Conservation (phyloP, 306 rosid species). For the Cucumis cinereus region DNA sequence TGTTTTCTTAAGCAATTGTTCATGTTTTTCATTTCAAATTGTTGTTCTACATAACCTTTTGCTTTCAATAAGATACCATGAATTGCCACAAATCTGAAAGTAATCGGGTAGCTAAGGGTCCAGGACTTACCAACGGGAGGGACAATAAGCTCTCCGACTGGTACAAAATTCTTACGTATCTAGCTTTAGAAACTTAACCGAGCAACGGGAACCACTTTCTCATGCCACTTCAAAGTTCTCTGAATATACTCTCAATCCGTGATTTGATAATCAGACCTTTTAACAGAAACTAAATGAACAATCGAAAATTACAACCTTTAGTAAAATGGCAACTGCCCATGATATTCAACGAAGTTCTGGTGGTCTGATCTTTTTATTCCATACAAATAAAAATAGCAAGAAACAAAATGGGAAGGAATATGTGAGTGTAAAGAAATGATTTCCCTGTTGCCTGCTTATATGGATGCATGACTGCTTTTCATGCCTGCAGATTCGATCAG, state of each 20-base stretch:
- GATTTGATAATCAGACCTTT: neutral
- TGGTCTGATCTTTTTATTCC: neutral
- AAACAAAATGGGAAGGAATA: neutral
- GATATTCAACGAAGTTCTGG: neutral
- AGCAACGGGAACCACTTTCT: neutral
- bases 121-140: neutral
- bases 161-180: neutral
- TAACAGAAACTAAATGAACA: neutral
- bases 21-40: neutral
- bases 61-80: neutral
- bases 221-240: neutral
- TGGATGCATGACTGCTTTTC: conserved; percentile 9
- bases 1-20: neutral
- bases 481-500: conserved; percentile 59
- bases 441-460: neutral
- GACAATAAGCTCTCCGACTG: neutral
- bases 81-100: neutral
- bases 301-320: neutral
- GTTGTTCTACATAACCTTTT: neutral
- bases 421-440: neutral
- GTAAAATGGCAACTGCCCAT: neutral
- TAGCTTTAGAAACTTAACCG: neutral
- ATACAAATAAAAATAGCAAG: neutral
- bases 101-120: neutral
- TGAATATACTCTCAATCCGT: neutral